Conservation (phyloP, 768 basidiomycete genomes). For the Vishniacozyma victoriae region DNA sequence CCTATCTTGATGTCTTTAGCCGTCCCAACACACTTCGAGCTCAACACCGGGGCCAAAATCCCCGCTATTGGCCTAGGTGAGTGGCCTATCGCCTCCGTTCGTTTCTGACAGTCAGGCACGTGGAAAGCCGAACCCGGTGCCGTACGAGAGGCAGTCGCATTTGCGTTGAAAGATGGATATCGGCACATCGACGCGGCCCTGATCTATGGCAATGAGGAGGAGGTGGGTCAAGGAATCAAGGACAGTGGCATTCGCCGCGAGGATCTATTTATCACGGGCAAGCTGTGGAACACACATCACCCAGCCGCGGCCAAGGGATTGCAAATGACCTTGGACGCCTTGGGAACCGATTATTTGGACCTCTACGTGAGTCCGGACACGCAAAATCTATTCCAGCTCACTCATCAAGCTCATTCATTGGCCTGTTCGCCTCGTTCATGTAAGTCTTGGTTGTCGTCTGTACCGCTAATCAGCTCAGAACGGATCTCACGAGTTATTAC, state of each 20-base stretch:
- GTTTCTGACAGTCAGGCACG: conserved; percentile 47
- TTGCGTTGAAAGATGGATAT: conserved; percentile 68
- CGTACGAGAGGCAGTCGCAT: conserved; percentile 50
- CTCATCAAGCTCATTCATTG: conserved; percentile 28
- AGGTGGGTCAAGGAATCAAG: conserved; percentile 36
- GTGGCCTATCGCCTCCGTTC: neutral
- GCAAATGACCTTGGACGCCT: conserved; percentile 65
- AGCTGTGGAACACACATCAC: conserved; percentile 19
- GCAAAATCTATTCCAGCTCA: conserved; percentile 48
- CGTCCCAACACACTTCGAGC: conserved; percentile 33
- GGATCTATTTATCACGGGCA: conserved; percentile 27
- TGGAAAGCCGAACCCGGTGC: conserved; percentile 72
- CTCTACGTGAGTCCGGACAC: conserved; percentile 55
- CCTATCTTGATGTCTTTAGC: conserved; percentile 3
- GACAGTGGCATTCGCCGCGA: conserved; percentile 24
- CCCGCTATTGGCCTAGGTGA: conserved; percentile 75
- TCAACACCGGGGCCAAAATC: conserved; percentile 55
- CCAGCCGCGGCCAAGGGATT: conserved; percentile 62
- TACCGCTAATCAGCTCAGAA: conserved; percentile 1
- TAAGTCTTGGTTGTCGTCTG: neutral
- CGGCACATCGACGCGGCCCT: conserved; percentile 78
- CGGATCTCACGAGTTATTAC: conserved; percentile 9
- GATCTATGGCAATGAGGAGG: conserved; percentile 71
- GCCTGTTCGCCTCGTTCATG: conserved; percentile 21
- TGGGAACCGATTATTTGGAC: conserved; percentile 74